Conservation (phyloP, 1,284 basidiomycete genomes). For the Cryptococcus jaspeensis region DNA sequence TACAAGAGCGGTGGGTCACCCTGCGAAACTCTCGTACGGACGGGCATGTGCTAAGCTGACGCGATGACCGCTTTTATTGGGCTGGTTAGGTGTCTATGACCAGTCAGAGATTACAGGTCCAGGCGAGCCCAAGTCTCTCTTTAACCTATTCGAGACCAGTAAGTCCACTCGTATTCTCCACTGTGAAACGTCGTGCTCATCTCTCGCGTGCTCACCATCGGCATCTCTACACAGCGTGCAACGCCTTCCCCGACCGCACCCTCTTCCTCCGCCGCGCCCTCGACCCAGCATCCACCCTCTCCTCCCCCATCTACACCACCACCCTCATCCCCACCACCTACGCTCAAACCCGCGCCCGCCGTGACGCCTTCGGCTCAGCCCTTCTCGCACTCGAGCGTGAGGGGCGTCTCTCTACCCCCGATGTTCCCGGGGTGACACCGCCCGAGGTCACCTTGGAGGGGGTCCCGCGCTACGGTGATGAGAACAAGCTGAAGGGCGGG, state of each 20-base stretch:
- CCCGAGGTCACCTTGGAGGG: conserved; percentile 35
- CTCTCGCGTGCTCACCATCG: no score
- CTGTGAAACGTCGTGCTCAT: no score
- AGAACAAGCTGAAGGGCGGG: conserved; percentile 33
- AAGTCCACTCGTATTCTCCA: no score
- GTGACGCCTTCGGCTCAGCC: conserved; percentile 44
- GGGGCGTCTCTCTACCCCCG: conserved; percentile 25
- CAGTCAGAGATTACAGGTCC: conserved; percentile 17
- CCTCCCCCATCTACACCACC: conserved; percentile 26
- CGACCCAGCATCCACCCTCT: conserved; percentile 17
- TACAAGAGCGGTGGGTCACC: conserved; percentile 18
- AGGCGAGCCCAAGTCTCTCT: conserved; percentile 35
- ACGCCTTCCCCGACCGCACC: conserved; percentile 19
- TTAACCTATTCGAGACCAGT: conserved; percentile 50
- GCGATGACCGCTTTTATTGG: not conserved
- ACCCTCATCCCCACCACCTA: conserved; percentile 40
- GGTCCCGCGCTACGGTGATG: conserved; percentile 33
- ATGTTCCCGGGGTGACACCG: conserved; percentile 13
- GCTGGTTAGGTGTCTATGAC: conserved; percentile 25
- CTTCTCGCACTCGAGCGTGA: conserved; percentile 44
- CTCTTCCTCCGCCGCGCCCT: conserved; percentile 40
- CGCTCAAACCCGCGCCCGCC: conserved; percentile 30
- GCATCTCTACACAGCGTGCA: conserved; percentile 32
- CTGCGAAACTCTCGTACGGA: no score
- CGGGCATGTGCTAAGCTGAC: not conserved